These are phyloP conservation scores for Entonaema liquescens DNA, from an alignment of 495 filamentous ascomycete species.

Conservation along the genomic window DNA sequence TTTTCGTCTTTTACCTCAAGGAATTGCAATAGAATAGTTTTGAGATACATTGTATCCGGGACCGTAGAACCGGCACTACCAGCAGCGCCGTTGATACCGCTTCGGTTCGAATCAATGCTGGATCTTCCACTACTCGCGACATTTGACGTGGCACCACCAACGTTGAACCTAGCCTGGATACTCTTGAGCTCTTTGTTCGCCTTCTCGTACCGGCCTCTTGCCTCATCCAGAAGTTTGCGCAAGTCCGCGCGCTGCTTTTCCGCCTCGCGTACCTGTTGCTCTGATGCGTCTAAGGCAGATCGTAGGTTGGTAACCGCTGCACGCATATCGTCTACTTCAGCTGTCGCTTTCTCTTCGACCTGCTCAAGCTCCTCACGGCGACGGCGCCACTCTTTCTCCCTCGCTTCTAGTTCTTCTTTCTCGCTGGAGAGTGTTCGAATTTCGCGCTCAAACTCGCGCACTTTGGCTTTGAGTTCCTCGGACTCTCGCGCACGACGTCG, in stretches of 20 bases:
- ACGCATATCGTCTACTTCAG: constrained; percentile 78
- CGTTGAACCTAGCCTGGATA: constrained; percentile 49
- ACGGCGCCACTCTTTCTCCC: constrained; percentile 71
- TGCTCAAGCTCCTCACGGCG: constrained; percentile 78
- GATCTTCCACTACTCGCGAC: constrained; percentile 46
- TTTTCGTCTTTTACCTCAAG: constrained; percentile 93
- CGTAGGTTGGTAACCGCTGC: constrained; percentile 80
- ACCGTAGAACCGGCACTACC: constrained; percentile 46
- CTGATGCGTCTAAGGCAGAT: constrained; percentile 83
- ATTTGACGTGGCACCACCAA: constrained; percentile 36
- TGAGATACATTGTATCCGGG: constrained; percentile 87
- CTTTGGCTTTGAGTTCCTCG: constrained; percentile 81
- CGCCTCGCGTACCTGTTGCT: constrained; percentile 79
- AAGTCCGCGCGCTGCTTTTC: constrained; percentile 84
- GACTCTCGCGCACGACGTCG: constrained; percentile 81
- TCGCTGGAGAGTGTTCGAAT: constrained; percentile 75
- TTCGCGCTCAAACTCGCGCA: constrained; percentile 82
- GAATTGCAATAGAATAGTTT: constrained; percentile 95
- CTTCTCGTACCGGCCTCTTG: constrained; percentile 78
- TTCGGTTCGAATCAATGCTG: constrained; percentile 69
- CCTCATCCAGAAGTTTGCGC: constrained; percentile 77
- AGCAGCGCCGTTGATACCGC: constrained; percentile 49
- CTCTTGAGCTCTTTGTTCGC: constrained; percentile 70
- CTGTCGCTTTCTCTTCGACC: constrained; percentile 68
- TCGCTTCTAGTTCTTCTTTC: constrained; percentile 70